Percentiles rank a stretch among this genome's conserved stretches.
Conservation (phyloP, 2,329 filamentous ascomycete genomes). For the Tolypocladium album region DNA sequence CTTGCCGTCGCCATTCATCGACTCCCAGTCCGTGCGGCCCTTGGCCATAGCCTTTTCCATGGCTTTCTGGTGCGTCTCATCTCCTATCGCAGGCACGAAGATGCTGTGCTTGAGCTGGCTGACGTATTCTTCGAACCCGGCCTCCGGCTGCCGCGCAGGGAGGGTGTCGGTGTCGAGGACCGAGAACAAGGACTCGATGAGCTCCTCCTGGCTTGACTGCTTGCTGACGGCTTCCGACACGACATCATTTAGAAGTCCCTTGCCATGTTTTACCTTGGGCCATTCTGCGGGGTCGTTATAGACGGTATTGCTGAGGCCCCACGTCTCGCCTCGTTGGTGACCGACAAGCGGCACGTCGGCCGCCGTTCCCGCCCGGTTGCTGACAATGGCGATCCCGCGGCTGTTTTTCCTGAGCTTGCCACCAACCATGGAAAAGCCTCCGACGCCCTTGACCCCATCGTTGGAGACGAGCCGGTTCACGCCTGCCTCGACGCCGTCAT, state of each 20-base stretch:
- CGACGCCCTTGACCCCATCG: constrained; percentile 46
- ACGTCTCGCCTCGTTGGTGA: constrained; percentile 37
- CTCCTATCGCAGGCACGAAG: constrained; percentile 49
- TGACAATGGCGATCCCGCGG: constrained; percentile 48
- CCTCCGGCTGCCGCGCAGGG: constrained; percentile 26
- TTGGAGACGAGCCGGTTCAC: constrained; percentile 41
- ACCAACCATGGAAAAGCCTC: constrained; percentile 57
- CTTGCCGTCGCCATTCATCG: constrained; percentile 22
- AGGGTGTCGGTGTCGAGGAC: constrained; percentile 49
- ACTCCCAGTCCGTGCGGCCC: constrained; percentile 25
- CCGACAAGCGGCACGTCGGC: constrained; percentile 48
- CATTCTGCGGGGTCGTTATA: constrained; percentile 43
- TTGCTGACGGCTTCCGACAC: constrained; percentile 28
- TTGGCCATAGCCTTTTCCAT: constrained; percentile 31
- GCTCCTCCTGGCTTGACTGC: constrained; percentile 30
- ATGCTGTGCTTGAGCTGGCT: constrained; percentile 46
- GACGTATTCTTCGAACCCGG: constrained; percentile 43
- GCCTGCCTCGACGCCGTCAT: constrained; percentile 38
- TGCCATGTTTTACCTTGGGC: constrained; percentile 50
- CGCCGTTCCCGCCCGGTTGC: constrained; percentile 44
- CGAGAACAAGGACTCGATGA: constrained; percentile 40
- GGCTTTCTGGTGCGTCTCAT: constrained; percentile 29
- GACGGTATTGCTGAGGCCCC: constrained; percentile 53
- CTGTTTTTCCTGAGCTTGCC: constrained; percentile 42
- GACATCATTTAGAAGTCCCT: constrained; percentile 29